phyloP scores from a whole-genome alignment of 2,329 filamentous ascomycete species.

The Fusarium sp. region DNA sequence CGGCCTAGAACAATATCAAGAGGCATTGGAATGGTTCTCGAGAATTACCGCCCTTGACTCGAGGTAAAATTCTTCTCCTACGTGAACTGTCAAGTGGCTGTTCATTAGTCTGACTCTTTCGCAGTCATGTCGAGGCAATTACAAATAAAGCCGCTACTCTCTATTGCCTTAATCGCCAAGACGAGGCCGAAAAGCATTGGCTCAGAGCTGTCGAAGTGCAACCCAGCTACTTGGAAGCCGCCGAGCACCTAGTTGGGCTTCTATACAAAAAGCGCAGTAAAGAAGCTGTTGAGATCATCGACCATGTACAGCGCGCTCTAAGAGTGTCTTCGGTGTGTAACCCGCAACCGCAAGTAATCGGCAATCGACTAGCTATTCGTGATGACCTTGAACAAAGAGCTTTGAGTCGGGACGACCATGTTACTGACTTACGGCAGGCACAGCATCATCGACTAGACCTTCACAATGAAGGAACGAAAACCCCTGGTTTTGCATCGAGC shows the following conservation, averaged over 20 bases:
- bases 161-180: slow-evolving; percentile 84
- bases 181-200: slow-evolving; percentile 91
- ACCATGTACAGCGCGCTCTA: slow-evolving; percentile 84
- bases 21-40: slow-evolving; percentile 81
- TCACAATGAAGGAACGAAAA: slow-evolving; percentile 41
- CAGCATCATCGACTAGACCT: slow-evolving; percentile 43
- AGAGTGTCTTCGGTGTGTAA: slow-evolving; percentile 57
- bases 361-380: slow-evolving; percentile 15
- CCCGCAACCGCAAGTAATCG: slow-evolving; percentile 14
- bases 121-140: slow-evolving; percentile 89
- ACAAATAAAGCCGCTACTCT: slow-evolving; percentile 94
- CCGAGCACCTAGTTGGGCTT: slow-evolving; percentile 92
- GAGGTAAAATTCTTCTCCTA: slow-evolving; percentile 61
- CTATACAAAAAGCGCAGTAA: slow-evolving; percentile 86
- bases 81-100: slow-evolving; percentile 52
- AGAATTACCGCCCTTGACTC: slow-evolving; percentile 71
- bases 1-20: slow-evolving; percentile 86
- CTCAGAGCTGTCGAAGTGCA: slow-evolving; percentile 84
- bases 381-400: slow-evolving; percentile 24
- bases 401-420: slow-evolving; percentile 23
- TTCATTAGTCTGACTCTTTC: slow-evolving; percentile 52
- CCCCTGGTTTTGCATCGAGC: slow-evolving; percentile 55
- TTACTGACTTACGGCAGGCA: slow-evolving; percentile 46
- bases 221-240: slow-evolving; percentile 93
- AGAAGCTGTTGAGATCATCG: slow-evolving; percentile 90